A percentile compares a stretch with the other conserved stretches of the same genome.
Evolutionary conservation across 805 yeast genomes (phyloP).

Genomic region (Candida incommunis): DNA sequence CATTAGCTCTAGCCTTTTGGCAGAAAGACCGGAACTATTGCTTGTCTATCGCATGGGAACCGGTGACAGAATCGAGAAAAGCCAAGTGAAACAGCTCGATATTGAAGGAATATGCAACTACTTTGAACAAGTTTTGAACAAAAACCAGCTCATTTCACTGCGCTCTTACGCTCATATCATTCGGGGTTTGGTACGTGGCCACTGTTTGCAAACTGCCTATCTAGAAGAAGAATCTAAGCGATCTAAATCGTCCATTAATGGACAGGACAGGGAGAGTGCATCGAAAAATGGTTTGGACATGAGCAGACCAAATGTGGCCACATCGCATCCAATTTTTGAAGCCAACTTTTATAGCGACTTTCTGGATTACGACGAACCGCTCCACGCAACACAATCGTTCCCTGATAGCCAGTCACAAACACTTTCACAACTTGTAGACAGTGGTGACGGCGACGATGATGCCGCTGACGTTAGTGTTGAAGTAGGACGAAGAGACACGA

Average conservation of each 20-base stretch:
- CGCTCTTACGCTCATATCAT: background rate
- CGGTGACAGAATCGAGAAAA: background rate
- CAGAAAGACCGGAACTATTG: background rate
- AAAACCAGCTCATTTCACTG: background rate
- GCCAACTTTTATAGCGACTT: background rate
- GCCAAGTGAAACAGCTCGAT: background rate
- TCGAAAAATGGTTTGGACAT: background rate
- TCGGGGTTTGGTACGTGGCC: background rate
- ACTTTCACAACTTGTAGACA: background rate
- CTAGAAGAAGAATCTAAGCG: background rate
- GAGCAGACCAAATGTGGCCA: background rate
- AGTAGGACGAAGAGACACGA: background rate
- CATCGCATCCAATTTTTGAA: background rate
- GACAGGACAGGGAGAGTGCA: background rate
- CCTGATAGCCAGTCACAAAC: background rate
- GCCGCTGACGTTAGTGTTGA: background rate
- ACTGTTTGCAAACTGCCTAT: slow-evolving; percentile 1
- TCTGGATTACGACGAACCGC: background rate
- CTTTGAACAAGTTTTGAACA: background rate
- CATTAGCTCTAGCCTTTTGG: background rate
- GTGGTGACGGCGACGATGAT: too few relatives aligned
- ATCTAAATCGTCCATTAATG: background rate
- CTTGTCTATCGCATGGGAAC: slow-evolving; percentile 1
- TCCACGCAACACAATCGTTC: background rate
- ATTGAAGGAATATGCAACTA: background rate